Evolutionary conservation across 2,329 filamentous ascomycete species (phyloP), one percentile per base, ranked within the genome.

Genomic region (Alternaria gaisen): DNA sequence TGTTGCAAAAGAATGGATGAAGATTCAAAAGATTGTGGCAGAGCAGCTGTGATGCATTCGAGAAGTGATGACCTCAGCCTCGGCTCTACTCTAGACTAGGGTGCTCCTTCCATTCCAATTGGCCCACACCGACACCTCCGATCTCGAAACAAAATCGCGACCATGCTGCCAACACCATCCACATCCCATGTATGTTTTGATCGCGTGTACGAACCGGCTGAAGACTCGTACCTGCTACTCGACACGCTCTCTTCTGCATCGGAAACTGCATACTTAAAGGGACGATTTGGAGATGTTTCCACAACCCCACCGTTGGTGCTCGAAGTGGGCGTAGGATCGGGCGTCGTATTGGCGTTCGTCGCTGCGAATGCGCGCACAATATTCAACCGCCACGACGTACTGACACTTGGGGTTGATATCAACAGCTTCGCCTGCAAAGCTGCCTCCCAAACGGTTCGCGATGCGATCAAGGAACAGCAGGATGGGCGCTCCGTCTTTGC

Each of bases 181-280:
- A 99, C 95, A 3, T 91, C 91, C 22, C 95, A 99, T 81, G 92
- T 98, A 61, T 87, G 90, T 56, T 97, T 94, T 80, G 87, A 92
- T 77, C 88, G 90, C 56, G 90, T 98, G 69, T 99, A 99, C 81
- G 94, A 97, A 76, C 95, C 95, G 36, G 91, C 94, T 11, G 95
- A 99, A 80, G 95, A 99, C 82, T 97, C 94, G 5, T 99, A 93
- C 76, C 87, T 99, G 44, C 86, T 99, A 50, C 87, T 99, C 30
- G 94, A 99, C 81, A 97, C 94, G 0, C 86, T 99, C 44, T 94
- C 94, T 0, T 90, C 89, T 2, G 60, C 83, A 0, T 77, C 85
- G 2, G 93, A 97, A 80, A 87, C 83, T 4, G 68, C 81, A 24
- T 97, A 93, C 78, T 87, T 97, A 20, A 83, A 83, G 18, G 59